A percentile compares a stretch with the other conserved stretches of the same genome.
Evolutionary conservation across 257 asterid genomes (phyloP).

Genomic region (Verbascum thapsus): DNA sequence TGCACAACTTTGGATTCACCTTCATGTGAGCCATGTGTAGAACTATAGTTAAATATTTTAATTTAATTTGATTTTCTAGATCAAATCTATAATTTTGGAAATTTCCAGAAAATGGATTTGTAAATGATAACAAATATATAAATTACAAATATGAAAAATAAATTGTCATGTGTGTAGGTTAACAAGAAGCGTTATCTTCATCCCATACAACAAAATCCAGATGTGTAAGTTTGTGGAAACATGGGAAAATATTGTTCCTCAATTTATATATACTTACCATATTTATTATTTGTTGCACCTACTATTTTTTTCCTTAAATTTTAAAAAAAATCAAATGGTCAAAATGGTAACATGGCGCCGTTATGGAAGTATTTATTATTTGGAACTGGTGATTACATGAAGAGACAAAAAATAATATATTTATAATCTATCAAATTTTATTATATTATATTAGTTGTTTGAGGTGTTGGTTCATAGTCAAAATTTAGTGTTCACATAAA

Average conservation of each 20-base stretch:
- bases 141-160: slow-evolving; percentile 4
- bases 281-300: slow-evolving; percentile 9
- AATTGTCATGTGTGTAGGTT: slow-evolving; percentile 36
- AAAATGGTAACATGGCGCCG: slow-evolving; percentile 29
- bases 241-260: slow-evolving; percentile 25
- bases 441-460: no score
- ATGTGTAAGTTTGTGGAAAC: slow-evolving; percentile 18
- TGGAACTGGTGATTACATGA: neutral
- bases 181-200: slow-evolving; percentile 36
- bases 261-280: slow-evolving; percentile 21
- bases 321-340: slow-evolving; percentile 18
- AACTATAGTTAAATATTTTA: slow-evolving; percentile 6
- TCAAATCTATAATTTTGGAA: slow-evolving; percentile 20
- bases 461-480: no score
- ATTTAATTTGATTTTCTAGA: slow-evolving; percentile 31
- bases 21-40: slow-evolving; percentile 66
- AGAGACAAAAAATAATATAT: no score
- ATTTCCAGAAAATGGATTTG: slow-evolving; percentile 5
- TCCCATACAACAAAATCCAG: slow-evolving; percentile 35
- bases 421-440: no score
- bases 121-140: neutral
- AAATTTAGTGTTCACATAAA: no score
- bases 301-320: neutral
- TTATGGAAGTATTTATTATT: slow-evolving; percentile 13
- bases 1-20: slow-evolving; percentile 36